phyloP scores from a whole-genome alignment of 176 grass and related monocot species.

The Juncus inflexus region DNA sequence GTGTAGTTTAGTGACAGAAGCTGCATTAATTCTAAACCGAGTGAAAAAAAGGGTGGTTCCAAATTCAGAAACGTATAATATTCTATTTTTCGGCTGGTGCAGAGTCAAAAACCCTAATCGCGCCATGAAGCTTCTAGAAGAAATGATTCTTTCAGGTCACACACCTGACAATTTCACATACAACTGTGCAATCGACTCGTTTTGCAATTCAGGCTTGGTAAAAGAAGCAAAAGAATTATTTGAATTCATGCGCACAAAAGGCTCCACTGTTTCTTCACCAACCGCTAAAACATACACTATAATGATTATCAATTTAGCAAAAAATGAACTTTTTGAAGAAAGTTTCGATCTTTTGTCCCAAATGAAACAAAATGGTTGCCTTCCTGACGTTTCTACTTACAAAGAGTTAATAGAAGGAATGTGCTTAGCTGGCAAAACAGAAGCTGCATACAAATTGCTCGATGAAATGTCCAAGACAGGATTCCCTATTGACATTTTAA shows the following conservation, averaged over 20 bases:
- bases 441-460: conserved; percentile 65
- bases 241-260: conserved; percentile 83
- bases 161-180: conserved; percentile 85
- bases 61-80: conserved; percentile 57
- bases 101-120: conserved; percentile 56
- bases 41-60: conserved; percentile 57
- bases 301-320: conserved; percentile 77
- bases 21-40: conserved; percentile 49
- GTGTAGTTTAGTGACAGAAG: conserved; percentile 74
- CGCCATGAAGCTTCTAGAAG: conserved; percentile 88
- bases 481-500: conserved; percentile 86
- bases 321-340: conserved; percentile 51
- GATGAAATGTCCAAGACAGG: conserved; percentile 80
- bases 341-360: conserved; percentile 72
- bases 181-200: conserved; percentile 77
- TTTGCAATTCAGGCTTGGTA: conserved; percentile 65
- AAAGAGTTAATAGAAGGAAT: conserved; percentile 94
- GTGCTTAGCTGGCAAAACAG: conserved; percentile 59
- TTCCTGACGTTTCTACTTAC: conserved; percentile 82
- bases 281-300: conserved; percentile 70
- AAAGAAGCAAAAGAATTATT: conserved; percentile 75
- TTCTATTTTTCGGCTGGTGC: conserved; percentile 91
- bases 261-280: conserved; percentile 65
- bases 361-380: conserved; percentile 72
- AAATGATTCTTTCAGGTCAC: conserved; percentile 66